Conservation (phyloP, 2,329 filamentous ascomycete species). For the Fusarium sp. region DNA sequence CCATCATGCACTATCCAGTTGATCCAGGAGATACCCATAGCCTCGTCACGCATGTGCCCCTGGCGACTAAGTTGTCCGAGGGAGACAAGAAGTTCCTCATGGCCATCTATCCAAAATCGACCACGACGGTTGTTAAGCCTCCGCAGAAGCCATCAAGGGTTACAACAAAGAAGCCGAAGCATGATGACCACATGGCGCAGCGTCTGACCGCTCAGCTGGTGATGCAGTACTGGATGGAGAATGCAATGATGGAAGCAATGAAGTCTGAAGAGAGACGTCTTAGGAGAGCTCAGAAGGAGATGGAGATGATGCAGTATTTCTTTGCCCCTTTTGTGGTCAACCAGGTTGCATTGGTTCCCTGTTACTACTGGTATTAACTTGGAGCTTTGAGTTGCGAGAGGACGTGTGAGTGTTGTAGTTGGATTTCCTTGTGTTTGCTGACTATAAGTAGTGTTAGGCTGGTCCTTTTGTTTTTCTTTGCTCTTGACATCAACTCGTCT, state of each 20-base stretch:
- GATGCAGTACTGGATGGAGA: background rate
- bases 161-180: background rate
- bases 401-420: background rate
- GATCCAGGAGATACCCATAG: background rate
- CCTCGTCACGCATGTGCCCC: background rate
- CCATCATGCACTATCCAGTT: background rate
- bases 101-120: background rate
- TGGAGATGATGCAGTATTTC: slow-evolving; percentile 1
- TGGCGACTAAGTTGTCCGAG: background rate
- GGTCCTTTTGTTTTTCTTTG: background rate
- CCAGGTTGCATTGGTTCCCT: background rate
- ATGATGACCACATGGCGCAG: background rate
- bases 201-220: background rate
- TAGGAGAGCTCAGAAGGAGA: background rate
- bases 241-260: background rate
- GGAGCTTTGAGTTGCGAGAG: too few species aligned
- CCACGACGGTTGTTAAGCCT: background rate
- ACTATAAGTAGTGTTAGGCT: background rate
- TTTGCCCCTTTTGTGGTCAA: background rate
- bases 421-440: background rate
- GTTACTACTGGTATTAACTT: background rate
- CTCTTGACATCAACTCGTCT: background rate
- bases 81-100: background rate
- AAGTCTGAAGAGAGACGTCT: background rate
- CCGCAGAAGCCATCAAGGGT: background rate